Conservation (phyloP, 257 asterid species). For the Solanum dulcamara region DNA sequence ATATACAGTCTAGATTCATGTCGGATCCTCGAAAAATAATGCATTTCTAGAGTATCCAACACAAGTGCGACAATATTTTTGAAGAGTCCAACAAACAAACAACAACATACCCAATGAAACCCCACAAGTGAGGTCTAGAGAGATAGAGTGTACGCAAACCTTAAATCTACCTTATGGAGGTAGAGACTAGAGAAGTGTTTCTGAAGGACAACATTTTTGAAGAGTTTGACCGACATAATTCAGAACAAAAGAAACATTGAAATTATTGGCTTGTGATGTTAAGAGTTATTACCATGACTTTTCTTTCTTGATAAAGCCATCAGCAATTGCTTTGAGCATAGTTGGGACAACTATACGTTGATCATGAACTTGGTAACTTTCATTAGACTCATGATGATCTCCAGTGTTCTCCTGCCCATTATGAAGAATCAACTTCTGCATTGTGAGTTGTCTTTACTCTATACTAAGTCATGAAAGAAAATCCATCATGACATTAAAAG, state of each 20-base stretch:
- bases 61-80: neutral
- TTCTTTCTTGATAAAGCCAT: conserved; percentile 55
- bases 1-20: neutral
- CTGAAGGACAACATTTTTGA: neutral
- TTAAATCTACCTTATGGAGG: neutral
- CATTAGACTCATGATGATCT: conserved; percentile 13
- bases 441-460: neutral
- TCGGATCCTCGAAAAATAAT: neutral
- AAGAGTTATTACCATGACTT: conserved; percentile 52
- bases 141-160: neutral
- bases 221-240: neutral
- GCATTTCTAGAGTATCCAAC: neutral
- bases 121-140: too few species aligned
- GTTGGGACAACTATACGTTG: conserved; percentile 29
- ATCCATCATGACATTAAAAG: neutral
- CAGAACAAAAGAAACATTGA: neutral
- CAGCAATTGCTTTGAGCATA: conserved; percentile 13
- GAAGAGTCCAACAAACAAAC: neutral
- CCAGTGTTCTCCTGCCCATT: conserved; percentile 13
- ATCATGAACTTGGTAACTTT: conserved; percentile 5
- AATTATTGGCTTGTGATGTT: neutral
- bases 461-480: neutral
- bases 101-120: too few species aligned
- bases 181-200: neutral
- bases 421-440: conserved; percentile 21